These are phyloP conservation scores for Penstemon barbatus DNA, from an alignment of 257 asterid genomes.

Conservation along the genomic window DNA sequence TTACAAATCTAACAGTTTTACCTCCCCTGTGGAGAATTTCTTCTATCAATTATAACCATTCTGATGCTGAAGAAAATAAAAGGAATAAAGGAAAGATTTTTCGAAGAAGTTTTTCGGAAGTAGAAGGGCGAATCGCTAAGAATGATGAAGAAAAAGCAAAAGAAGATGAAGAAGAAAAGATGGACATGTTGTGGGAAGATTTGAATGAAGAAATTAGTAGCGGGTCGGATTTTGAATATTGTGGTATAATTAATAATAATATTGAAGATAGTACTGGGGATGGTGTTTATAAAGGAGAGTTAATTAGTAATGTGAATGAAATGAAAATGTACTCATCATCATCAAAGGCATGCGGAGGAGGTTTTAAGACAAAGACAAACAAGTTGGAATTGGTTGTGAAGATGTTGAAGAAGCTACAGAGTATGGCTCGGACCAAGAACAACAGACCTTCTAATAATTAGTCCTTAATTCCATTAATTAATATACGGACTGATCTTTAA, in stretches of 20 bases:
- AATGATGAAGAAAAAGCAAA: background rate
- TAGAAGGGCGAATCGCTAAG: conserved; percentile 3
- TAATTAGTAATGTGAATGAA: conserved; percentile 2
- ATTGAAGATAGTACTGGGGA: no score
- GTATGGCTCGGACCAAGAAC: conserved; percentile 22
- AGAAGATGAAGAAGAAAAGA: conserved; percentile 37
- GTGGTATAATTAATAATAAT: no score
- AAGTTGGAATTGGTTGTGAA: conserved; percentile 31
- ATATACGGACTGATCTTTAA: background rate
- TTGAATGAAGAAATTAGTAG: conserved; percentile 34
- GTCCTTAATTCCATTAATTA: background rate
- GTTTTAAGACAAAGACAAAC: conserved; percentile 11
- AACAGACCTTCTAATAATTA: background rate
- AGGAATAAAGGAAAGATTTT: conserved; percentile 21
- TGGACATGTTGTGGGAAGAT: conserved; percentile 61
- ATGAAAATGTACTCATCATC: background rate
- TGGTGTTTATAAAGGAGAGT: background rate
- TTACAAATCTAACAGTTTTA: conserved; percentile 17
- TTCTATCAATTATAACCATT: conserved; percentile 24
- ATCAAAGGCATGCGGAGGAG: no score
- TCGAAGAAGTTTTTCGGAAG: conserved; percentile 31
- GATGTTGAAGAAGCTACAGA: conserved; percentile 40
- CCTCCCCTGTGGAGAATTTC: conserved; percentile 50
- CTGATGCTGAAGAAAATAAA: conserved; percentile 10
- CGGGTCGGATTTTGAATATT: background rate